Conservation (phyloP, 1,284 basidiomycete species). For the Trametes polyzona region DNA sequence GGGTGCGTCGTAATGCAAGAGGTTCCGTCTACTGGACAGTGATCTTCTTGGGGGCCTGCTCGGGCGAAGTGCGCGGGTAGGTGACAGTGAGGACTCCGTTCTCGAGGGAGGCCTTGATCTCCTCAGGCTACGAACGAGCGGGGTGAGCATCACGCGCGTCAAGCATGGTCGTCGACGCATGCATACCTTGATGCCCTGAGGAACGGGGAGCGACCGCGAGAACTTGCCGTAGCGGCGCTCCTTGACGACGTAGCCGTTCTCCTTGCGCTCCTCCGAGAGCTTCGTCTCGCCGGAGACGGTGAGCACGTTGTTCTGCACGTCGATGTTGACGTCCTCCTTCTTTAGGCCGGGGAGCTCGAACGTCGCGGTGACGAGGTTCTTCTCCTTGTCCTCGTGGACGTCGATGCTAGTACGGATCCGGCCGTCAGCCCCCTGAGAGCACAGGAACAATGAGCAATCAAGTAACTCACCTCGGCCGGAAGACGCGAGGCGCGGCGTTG, state of each 20-base stretch:
- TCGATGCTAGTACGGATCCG: too few species aligned
- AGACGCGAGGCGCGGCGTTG: conserved; percentile 8
- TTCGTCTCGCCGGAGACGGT: conserved; percentile 47
- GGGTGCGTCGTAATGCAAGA: background rate
- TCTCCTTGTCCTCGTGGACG: conserved; percentile 46
- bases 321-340: conserved; percentile 47
- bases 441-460: too few species aligned
- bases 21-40: conserved; percentile 26
- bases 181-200: conserved; percentile 46
- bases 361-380: conserved; percentile 49
- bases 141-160: background rate
- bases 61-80: conserved; percentile 42
- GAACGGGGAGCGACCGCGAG: conserved; percentile 45
- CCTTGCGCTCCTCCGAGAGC: conserved; percentile 36
- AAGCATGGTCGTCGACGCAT: background rate
- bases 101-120: conserved; percentile 47
- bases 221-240: conserved; percentile 51
- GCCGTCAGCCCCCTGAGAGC: too few species aligned
- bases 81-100: conserved; percentile 44
- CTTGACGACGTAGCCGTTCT: conserved; percentile 47
- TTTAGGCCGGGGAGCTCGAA: conserved; percentile 55
- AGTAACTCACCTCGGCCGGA: conserved; percentile 4
- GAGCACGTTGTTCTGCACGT: conserved; percentile 47
- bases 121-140: conserved; percentile 33
- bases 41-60: conserved; percentile 37